phyloP scores from a whole-genome alignment of 2,329 filamentous ascomycete species.

The Exophiala calicioides region DNA sequence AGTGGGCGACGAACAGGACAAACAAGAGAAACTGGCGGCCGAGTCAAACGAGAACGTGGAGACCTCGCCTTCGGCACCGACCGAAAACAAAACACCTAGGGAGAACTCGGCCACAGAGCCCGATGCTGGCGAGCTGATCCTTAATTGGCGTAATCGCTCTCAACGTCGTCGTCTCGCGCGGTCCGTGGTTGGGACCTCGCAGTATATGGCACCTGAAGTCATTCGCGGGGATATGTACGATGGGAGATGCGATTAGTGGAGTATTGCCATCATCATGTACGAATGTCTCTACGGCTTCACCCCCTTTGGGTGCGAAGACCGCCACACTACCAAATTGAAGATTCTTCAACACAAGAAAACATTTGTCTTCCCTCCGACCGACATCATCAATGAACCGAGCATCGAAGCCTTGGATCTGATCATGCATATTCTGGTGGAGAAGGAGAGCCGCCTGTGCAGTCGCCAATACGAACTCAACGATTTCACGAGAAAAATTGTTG shows the following conservation, averaged over 20 bases:
- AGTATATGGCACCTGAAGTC: constrained; percentile 98
- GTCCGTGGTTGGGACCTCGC: constrained; percentile 90
- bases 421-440: constrained; percentile 68
- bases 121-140: constrained; percentile 50
- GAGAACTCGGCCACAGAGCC: no score
- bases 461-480: constrained; percentile 72
- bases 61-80: no score
- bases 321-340: constrained; percentile 80
- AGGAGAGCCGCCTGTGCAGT: constrained; percentile 74
- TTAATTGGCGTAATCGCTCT: constrained; percentile 69
- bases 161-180: constrained; percentile 72
- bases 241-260: constrained; percentile 96
- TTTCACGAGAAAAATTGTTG: constrained; percentile 31
- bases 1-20: constrained; percentile 72
- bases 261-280: constrained; percentile 88
- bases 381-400: constrained; percentile 44
- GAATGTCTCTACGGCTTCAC: constrained; percentile 93
- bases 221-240: constrained; percentile 81
- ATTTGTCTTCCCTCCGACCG: constrained; percentile 67
- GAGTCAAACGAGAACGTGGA: constrained; percentile 39
- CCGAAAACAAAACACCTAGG: no score
- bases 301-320: constrained; percentile 79
- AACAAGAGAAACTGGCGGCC: constrained; percentile 52
- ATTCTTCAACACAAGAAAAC: constrained; percentile 73
- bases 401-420: constrained; percentile 76